A percentile compares a stretch with the other conserved stretches of the same genome.
phyloP scores from a whole-genome alignment of 768 basidiomycete species.

The Trametes maxima region DNA sequence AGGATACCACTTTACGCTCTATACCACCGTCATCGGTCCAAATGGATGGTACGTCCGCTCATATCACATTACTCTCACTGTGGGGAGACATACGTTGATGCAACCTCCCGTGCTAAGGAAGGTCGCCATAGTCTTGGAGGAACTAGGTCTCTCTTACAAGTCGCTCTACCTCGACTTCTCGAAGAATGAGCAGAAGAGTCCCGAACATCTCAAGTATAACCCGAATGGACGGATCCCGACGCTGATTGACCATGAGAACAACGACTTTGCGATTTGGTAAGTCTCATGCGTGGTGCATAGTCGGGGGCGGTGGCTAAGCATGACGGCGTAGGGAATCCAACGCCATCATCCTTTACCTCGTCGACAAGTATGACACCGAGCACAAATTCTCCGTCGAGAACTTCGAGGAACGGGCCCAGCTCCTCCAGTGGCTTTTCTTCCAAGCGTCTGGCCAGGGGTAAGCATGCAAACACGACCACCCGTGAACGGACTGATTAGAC shows the following conservation, averaged over 20 bases:
- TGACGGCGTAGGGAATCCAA: conserved; percentile 28
- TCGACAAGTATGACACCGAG: conserved; percentile 43
- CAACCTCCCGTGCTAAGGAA: conserved; percentile 2
- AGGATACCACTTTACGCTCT: conserved; percentile 10
- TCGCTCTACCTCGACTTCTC: conserved; percentile 16
- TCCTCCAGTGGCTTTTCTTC: conserved; percentile 46
- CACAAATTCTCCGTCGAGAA: conserved; percentile 27
- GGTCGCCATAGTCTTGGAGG: conserved; percentile 19
- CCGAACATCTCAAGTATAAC: conserved; percentile 25
- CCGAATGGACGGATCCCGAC: conserved; percentile 37
- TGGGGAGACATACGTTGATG: background rate
- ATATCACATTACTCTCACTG: background rate
- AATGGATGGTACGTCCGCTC: conserved; percentile 9
- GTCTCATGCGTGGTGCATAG: background rate
- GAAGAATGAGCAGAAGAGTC: conserved; percentile 14
- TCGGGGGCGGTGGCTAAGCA: background rate
- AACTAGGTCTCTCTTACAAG: conserved; percentile 18
- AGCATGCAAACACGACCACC: background rate
- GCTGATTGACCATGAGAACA: conserved; percentile 29
- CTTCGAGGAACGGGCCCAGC: background rate
- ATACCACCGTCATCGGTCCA: background rate
- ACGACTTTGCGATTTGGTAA: conserved; percentile 31
- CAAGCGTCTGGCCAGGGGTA: conserved; percentile 27
- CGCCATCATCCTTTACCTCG: conserved; percentile 43
- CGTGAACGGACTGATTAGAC: background rate